Base-by-base conservation (phyloP, 2,329 filamentous ascomycete species). In the Paraphaeosphaeria minitans region DNA sequence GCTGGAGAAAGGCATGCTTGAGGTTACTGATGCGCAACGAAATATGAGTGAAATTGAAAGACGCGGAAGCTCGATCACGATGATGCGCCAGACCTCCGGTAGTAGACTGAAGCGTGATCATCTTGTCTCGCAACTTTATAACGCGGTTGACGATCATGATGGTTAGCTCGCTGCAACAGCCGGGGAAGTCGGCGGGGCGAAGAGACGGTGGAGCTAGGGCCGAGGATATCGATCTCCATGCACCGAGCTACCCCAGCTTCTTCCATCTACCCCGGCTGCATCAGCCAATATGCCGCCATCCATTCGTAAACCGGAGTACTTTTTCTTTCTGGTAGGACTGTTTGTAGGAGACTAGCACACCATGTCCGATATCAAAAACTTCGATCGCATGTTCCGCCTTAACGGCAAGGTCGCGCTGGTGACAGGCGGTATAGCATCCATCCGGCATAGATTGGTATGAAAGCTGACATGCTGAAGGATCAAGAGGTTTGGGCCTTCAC, bases 1-100 rank as follows among this genome's bases (percentile, higher is more conserved):
- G 7, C 81, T 83, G 4, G 66, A 71, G 74, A 79, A 74, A 39
- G 77, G 72, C 81, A 83, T 76, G 37, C 22, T 62, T 51, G 48
- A 29, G 43, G 14, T 21, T 47, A n/a, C 16, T 6, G 14, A 39
- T 39, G 37, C 16, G 4, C 37, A n/a, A 22, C 41, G 39, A 50
- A 10, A 52, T 27, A n/a, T 31, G 43, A 13, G 14, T 14, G n/a
- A 47, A 21, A 50, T 54, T 39, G 21, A 27, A 16, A 43, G 35
- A 21, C n/a, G 22, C 33, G 13, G 31, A 46, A 24, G 24, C n/a
- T 6, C 21, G 22, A 42, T 41, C 13, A 49, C 41, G 22, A 55
- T 41, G 24, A 29, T 27, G 12, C 24, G 55, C 43, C 43, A 60
- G 22, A 45, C 53, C 58, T 55, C 41, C 59, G 41, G 56, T 47